These are phyloP conservation scores for Gnaphalium uliginosum DNA, from an alignment of 129 eudicot genomes.

Conservation along the genomic window DNA sequence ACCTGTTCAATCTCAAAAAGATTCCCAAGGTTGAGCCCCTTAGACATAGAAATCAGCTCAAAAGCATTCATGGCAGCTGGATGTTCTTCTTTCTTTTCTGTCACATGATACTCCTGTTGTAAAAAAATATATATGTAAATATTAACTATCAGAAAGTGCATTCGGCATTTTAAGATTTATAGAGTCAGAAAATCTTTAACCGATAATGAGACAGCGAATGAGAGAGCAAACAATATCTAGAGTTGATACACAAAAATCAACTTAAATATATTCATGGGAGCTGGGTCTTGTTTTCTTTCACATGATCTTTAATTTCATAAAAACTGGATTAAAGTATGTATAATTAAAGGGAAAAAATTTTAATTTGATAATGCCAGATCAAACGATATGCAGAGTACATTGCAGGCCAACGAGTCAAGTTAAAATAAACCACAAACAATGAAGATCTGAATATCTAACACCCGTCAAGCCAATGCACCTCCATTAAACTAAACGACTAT, in stretches of 20 bases:
- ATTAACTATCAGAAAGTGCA: conserved; percentile 13
- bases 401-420: neutral
- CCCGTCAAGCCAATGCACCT: neutral
- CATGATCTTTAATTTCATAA: neutral
- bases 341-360: neutral
- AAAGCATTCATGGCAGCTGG: conserved; percentile 98
- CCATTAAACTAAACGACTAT: neutral
- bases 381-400: neutral
- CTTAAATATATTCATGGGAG: neutral
- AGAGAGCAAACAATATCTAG: conserved; percentile 4
- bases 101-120: conserved; percentile 76
- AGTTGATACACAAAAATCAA: neutral
- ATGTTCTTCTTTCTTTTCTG: conserved; percentile 77
- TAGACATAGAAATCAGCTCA: conserved; percentile 91
- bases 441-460: neutral
- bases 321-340: neutral
- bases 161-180: neutral
- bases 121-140: conserved; percentile 25
- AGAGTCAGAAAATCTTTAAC: neutral
- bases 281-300: neutral
- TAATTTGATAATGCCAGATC: neutral
- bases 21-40: conserved; percentile 90
- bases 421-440: no score
- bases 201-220: conserved; percentile 4
- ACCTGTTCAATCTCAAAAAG: conserved; percentile 88